A percentile compares a stretch with the other conserved stretches of the same genome.
Conservation (phyloP, 2,329 filamentous ascomycete species). For the Dactylellina leptospora region DNA sequence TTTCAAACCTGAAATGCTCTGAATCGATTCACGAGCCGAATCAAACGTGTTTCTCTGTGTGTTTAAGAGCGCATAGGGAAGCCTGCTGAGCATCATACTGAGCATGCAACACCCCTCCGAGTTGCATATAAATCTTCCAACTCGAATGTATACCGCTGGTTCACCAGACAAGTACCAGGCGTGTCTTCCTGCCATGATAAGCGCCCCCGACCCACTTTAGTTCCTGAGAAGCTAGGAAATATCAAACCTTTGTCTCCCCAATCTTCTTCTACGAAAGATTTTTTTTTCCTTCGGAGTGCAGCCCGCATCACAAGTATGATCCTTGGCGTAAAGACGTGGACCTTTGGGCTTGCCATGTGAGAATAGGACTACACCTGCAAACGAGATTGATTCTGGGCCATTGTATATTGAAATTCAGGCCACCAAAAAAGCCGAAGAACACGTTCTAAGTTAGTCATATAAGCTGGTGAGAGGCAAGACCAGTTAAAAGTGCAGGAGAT, state of each 20-base stretch:
- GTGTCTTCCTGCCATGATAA: neutral
- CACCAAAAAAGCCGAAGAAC: too few relatives aligned
- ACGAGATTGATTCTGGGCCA: too few relatives aligned
- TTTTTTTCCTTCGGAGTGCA: neutral
- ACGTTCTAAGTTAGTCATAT: too few relatives aligned
- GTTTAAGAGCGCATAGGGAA: too few relatives aligned
- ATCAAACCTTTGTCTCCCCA: too few relatives aligned
- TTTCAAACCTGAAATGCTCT: slow-evolving; percentile 26
- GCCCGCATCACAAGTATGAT: slow-evolving; percentile 4
- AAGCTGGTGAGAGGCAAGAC: neutral
- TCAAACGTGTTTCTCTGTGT: too few relatives aligned
- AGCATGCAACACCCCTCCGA: slow-evolving; percentile 42
- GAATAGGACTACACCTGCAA: too few relatives aligned
- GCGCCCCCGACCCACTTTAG: slow-evolving; percentile 7
- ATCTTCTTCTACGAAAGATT: neutral
- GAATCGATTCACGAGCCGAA: too few relatives aligned
- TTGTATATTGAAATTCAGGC: too few relatives aligned
- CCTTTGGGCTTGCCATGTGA: slow-evolving; percentile 9
- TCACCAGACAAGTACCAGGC: too few relatives aligned
- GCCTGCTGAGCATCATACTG: too few relatives aligned
- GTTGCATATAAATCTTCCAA: slow-evolving; percentile 43
- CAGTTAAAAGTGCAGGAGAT: slow-evolving; percentile 15
- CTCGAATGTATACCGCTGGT: too few relatives aligned
- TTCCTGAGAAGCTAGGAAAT: neutral
- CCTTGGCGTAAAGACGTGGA: slow-evolving; percentile 4